phyloP scores from a whole-genome alignment of 2,329 filamentous ascomycete species.

The Coniochaeta sp. region DNA sequence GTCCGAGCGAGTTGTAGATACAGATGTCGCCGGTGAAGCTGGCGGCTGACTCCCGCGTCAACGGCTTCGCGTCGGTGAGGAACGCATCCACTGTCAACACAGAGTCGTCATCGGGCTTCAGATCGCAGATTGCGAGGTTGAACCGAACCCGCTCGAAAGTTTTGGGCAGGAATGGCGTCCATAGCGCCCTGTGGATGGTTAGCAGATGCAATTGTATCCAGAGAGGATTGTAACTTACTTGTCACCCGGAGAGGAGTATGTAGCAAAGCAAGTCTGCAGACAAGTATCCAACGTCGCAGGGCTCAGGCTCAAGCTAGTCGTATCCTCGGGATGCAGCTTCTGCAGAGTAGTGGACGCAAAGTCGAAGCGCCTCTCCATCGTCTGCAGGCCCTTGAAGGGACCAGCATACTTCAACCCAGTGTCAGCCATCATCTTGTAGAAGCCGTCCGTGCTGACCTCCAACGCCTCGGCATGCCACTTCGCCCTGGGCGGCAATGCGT shows the following conservation, averaged over 20 bases:
- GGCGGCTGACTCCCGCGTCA: slow-evolving; percentile 14
- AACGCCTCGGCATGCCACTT: slow-evolving; percentile 22
- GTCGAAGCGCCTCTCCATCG: slow-evolving; percentile 26
- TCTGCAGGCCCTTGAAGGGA: slow-evolving; percentile 27
- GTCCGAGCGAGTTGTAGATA: slow-evolving; percentile 21
- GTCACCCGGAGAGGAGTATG: slow-evolving; percentile 32
- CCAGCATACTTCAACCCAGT: slow-evolving; percentile 31
- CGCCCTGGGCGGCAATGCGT: slow-evolving; percentile 19
- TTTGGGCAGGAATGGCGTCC: slow-evolving; percentile 33
- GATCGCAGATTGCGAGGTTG: slow-evolving; percentile 23
- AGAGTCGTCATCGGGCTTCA: slow-evolving; percentile 6
- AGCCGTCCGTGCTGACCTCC: slow-evolving; percentile 21
- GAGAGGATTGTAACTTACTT: slow-evolving; percentile 16
- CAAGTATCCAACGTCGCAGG: slow-evolving; percentile 34
- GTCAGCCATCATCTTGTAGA: slow-evolving; percentile 33
- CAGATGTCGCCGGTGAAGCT: slow-evolving; percentile 29
- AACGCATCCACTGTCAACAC: slow-evolving; percentile 22
- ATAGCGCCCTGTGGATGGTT: slow-evolving; percentile 24
- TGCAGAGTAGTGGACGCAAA: slow-evolving; percentile 25
- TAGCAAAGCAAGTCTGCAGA: slow-evolving; percentile 33
- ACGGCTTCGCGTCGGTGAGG: slow-evolving; percentile 19
- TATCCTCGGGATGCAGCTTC: slow-evolving; percentile 26
- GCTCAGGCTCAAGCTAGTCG: slow-evolving; percentile 26
- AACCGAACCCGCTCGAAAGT: slow-evolving; percentile 27
- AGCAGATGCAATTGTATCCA: slow-evolving; percentile 10